A percentile compares a stretch with the other conserved stretches of the same genome.
phyloP scores from a whole-genome alignment of 495 filamentous ascomycete species.

The Penicillium silybi region DNA sequence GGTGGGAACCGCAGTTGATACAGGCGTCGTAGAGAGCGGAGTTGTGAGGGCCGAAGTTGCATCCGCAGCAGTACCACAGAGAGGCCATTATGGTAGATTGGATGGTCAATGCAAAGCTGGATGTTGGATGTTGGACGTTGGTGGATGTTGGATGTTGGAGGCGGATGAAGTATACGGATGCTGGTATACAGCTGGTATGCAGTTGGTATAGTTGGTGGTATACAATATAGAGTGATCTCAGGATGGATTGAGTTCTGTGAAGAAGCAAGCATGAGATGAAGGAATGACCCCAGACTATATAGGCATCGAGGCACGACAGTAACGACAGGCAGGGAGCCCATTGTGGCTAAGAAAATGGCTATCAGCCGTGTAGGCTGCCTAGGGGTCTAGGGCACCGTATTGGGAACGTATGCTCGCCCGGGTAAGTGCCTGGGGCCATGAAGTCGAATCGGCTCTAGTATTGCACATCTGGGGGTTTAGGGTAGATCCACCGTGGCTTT shows the following conservation, averaged over 20 bases:
- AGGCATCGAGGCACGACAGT: not conserved
- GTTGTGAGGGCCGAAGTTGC: conserved; percentile 31
- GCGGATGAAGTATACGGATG: not conserved
- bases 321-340: conserved; percentile 10
- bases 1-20: conserved; percentile 18
- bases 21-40: conserved; percentile 21
- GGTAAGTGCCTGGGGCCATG: not conserved
- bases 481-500: not conserved
- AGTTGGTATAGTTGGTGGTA: too few species aligned
- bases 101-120: not conserved
- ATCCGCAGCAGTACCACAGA: conserved; percentile 34
- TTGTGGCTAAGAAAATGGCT: not conserved
- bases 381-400: conserved; percentile 5
- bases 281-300: not conserved
- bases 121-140: not conserved
- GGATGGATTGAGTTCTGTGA: not conserved
- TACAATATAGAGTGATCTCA: conserved; percentile 1
- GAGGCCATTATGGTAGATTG: conserved; percentile 14
- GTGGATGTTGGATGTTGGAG: not conserved
- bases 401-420: conserved; percentile 1
- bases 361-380: conserved; percentile 12
- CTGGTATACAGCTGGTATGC: not conserved
- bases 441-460: not conserved
- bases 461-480: conserved; percentile 4
- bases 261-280: not conserved